phyloP scores from a whole-genome alignment of 225 moss, liverwort and hornwort species.

The Thuidium tamariscinum region DNA sequence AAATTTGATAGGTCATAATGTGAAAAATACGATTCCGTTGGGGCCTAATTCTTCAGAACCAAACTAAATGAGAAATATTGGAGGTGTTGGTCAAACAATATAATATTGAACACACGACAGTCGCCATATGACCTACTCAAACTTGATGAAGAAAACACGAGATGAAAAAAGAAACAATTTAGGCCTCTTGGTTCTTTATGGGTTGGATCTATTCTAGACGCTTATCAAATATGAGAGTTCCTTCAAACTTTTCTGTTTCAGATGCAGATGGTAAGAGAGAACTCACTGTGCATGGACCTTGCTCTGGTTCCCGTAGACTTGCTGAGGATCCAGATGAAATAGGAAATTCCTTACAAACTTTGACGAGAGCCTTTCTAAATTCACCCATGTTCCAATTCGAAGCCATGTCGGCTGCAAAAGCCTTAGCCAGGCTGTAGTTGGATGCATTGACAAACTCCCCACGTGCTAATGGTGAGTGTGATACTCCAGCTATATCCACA shows the following conservation, averaged over 20 bases:
- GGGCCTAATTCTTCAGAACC: background rate
- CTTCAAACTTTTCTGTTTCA: background rate
- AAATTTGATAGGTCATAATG: background rate
- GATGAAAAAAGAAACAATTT: background rate
- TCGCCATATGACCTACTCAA: background rate
- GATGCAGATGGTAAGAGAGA: background rate
- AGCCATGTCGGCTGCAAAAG: conserved; percentile 72
- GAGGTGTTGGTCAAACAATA: background rate
- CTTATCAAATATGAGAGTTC: background rate
- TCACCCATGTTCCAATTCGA: conserved; percentile 68
- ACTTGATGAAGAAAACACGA: background rate
- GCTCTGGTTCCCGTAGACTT: conserved; percentile 80
- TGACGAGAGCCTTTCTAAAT: conserved; percentile 66
- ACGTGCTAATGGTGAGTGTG: conserved; percentile 13
- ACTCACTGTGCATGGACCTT: conserved; percentile 83
- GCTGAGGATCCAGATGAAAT: conserved; percentile 38
- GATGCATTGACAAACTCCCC: conserved; percentile 29
- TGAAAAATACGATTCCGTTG: background rate
- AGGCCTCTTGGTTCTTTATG: too few species aligned
- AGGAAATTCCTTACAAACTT: conserved; percentile 65
- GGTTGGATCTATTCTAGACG: background rate
- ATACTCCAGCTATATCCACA: conserved; percentile 51
- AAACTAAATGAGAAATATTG: background rate
- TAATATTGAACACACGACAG: background rate
- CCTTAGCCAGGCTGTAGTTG: conserved; percentile 54